Evolutionary conservation across 306 rosid species (phyloP).

Genomic region (Lagenaria siceraria): DNA sequence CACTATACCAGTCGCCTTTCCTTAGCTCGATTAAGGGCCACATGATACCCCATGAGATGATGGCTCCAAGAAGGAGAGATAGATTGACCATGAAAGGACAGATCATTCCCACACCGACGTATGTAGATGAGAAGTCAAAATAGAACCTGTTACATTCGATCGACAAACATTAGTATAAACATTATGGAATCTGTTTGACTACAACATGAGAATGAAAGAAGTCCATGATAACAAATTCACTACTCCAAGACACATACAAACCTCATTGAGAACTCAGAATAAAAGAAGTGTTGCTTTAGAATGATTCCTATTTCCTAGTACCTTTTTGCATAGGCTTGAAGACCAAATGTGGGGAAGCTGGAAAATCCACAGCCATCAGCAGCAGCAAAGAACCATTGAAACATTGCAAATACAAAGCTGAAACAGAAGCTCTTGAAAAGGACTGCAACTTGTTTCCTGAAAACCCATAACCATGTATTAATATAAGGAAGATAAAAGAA

Average conservation of each 20-base stretch:
- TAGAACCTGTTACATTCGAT: conserved; percentile 31
- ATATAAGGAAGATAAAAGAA: not conserved
- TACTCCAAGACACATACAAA: not conserved
- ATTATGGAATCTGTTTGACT: not conserved
- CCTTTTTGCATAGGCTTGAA: conserved; percentile 37
- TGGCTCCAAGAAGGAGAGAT: conserved; percentile 52
- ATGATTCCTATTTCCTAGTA: not conserved
- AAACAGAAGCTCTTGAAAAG: conserved; percentile 51
- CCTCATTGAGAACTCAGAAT: not conserved
- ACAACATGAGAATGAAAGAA: not conserved
- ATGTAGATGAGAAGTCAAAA: conserved; percentile 64
- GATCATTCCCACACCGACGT: conserved; percentile 68
- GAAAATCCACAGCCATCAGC: conserved; percentile 51
- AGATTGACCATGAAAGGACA: conserved; percentile 52
- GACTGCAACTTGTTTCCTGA: conserved; percentile 50
- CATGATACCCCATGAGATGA: conserved; percentile 59
- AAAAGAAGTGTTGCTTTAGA: not conserved
- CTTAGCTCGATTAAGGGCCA: conserved; percentile 53
- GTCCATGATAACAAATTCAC: not conserved
- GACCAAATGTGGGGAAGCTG: conserved; percentile 65
- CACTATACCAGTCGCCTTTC: conserved; percentile 56
- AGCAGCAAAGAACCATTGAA: conserved; percentile 67
- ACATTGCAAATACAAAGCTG: conserved; percentile 42
- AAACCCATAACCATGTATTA: not conserved
- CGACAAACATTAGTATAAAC: not conserved